Conservation (phyloP, 305 asterid species). For the Fraxinus latifolia region DNA sequence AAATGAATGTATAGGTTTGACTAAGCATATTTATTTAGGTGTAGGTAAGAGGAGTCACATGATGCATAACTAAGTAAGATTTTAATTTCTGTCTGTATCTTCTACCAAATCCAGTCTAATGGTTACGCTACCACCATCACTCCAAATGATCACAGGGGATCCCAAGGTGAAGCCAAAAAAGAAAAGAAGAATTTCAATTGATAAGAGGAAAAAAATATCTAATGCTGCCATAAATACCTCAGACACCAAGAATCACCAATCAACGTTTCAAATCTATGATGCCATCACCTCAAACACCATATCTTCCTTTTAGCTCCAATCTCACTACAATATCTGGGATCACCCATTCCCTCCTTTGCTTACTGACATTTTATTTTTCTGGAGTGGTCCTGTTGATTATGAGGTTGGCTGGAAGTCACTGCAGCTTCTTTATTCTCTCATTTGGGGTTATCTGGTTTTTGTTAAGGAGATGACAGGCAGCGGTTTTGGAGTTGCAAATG, state of each 20-base stretch:
- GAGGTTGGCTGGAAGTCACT: background rate
- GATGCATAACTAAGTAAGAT: background rate
- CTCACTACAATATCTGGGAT: background rate
- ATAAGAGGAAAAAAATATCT: background rate
- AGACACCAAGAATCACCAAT: background rate
- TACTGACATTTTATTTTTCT: background rate
- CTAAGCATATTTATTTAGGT: background rate
- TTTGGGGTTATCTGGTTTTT: background rate
- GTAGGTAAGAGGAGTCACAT: background rate
- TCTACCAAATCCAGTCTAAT: background rate
- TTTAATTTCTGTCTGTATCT: background rate
- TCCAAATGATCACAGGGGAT: background rate
- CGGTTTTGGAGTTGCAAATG: background rate
- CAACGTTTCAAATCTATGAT: background rate
- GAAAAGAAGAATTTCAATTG: background rate
- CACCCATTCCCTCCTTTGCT: background rate
- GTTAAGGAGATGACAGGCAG: background rate
- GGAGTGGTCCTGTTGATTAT: background rate
- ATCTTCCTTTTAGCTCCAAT: background rate
- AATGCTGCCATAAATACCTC: background rate
- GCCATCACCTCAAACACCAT: background rate
- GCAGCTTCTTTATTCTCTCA: background rate
- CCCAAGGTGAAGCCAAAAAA: background rate
- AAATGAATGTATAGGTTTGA: background rate
- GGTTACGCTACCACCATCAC: background rate